A percentile compares a stretch with the other conserved stretches of the same genome.
Conservation (phyloP, 2,329 filamentous ascomycete genomes). For the Colletotrichum coccodes region DNA sequence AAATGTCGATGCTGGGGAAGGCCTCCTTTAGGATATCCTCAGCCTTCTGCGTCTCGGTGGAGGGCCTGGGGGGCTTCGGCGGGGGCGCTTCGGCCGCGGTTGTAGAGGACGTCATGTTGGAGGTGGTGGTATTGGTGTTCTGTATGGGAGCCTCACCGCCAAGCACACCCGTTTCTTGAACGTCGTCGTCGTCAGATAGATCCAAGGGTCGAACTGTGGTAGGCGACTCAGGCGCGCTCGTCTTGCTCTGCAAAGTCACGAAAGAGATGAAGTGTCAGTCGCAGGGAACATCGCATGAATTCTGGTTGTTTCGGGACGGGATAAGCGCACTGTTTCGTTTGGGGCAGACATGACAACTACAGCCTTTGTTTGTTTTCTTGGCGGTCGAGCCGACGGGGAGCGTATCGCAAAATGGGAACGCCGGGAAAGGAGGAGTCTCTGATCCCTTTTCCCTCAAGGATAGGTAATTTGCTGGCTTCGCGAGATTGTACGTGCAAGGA, state of each 20-base stretch:
- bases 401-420: background rate
- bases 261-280: slow-evolving; percentile 28
- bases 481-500: slow-evolving; percentile 28
- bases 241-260: slow-evolving; percentile 52
- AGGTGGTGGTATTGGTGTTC: slow-evolving; percentile 38
- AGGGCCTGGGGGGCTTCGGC: slow-evolving; percentile 85
- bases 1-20: slow-evolving; percentile 83
- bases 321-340: slow-evolving; percentile 54
- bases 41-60: slow-evolving; percentile 85
- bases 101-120: slow-evolving; percentile 47
- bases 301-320: slow-evolving; percentile 34
- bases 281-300: slow-evolving; percentile 32
- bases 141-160: slow-evolving; percentile 50
- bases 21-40: slow-evolving; percentile 92
- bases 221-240: slow-evolving; percentile 68
- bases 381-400: background rate
- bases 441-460: background rate
- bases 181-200: slow-evolving; percentile 73
- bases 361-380: background rate
- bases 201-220: slow-evolving; percentile 73
- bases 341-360: slow-evolving; percentile 53
- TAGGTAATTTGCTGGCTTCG: slow-evolving; percentile 17
- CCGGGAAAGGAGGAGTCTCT: slow-evolving; percentile 5
- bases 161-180: slow-evolving; percentile 67
- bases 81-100: slow-evolving; percentile 61